Conservation (phyloP, 352 stramenopile genomes). For the Phytophthora cajani region DNA sequence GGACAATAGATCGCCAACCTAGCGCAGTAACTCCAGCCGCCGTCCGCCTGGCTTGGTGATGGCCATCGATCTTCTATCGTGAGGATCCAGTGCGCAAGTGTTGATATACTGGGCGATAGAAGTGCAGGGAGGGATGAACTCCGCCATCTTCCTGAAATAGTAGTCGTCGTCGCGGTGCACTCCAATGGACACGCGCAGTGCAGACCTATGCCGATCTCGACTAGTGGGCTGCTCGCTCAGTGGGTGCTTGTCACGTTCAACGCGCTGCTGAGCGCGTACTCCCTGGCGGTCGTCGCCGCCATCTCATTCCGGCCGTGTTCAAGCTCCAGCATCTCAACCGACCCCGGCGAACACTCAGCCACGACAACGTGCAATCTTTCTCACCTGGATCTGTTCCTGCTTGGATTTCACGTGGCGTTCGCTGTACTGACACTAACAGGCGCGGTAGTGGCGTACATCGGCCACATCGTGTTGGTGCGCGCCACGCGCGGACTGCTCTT, state of each 20-base stretch:
- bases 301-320: background rate
- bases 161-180: background rate
- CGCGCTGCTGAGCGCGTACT: background rate
- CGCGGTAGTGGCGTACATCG: background rate
- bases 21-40: background rate
- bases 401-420: background rate
- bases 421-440: background rate
- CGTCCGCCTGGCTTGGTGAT: background rate
- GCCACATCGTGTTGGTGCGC: background rate
- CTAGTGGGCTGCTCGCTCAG: background rate
- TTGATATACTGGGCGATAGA: background rate
- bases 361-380: background rate
- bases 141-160: constrained; percentile 1
- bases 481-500: background rate
- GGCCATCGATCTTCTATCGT: background rate
- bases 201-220: background rate
- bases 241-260: background rate
- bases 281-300: background rate
- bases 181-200: background rate
- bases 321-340: background rate
- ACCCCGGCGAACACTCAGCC: background rate
- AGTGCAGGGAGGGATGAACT: background rate
- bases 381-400: background rate
- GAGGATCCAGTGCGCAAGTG: background rate
- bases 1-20: background rate